Base-by-base conservation (phyloP, 768 basidiomycete genomes). In the Clathrus columnatus region DNA sequence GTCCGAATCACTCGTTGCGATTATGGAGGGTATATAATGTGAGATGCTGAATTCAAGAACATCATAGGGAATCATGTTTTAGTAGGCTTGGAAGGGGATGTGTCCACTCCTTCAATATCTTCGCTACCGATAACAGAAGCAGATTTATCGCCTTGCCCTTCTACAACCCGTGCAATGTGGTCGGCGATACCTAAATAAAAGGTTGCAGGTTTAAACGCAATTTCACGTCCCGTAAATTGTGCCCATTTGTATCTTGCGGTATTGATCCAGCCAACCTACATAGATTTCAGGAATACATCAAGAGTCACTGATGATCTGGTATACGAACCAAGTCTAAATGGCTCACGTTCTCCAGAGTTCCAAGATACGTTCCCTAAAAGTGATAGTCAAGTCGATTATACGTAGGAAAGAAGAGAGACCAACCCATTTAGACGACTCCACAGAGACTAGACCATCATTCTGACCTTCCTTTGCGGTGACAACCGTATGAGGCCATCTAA, bases 371-470 rank as follows among this genome's bases (percentile, higher is more conserved):
- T 32, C 96, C 96, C 85, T 87, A 62, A 1, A 28, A 5, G 24
- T 43, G 11, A 23, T 24, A 41, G 20, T 30, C 42, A 43, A 42
- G 48, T 45, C 24, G 2, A 21, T 23, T 10, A 50, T 26, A 47
- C 61, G 54, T n/a, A 43, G 24, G 51, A 32, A 10, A 27, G 41
- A 18, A 57, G 30, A 27, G 7, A 21, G 23, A 65, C 71, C 36
- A 54, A 80, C 83, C 92, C 94, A 95, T 75, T 84, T 82, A 2
- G 92, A 83, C 4, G 90, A 91, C 57, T 84, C 74, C 44, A 95
- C 82, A 46, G 85, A 87, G 46, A 99, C 95, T 47, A 99, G 77
- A 1, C 96, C 96, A 67, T 97, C 92, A 63, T 97, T 96, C 28
- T 89, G 82, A 17, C 94, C 95, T 70, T 96, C 92, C 64, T 87